Conservation (phyloP, 805 yeast genomes). For the Komagataella populi region DNA sequence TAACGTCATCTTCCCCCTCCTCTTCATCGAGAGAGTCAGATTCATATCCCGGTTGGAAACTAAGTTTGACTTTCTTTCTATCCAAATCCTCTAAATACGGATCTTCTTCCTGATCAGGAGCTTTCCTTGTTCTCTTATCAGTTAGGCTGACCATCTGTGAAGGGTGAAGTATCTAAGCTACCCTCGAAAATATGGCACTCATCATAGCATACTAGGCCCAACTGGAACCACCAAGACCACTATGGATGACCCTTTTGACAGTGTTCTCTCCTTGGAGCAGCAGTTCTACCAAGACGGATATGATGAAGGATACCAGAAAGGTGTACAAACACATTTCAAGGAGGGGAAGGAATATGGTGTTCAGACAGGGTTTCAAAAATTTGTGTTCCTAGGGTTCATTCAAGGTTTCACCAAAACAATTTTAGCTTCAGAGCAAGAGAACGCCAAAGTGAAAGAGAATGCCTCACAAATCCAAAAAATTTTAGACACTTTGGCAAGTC, state of each 20-base stretch:
- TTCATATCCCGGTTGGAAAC: slow-evolving; percentile 6
- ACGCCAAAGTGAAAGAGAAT: slow-evolving; percentile 27
- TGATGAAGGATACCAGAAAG: slow-evolving; percentile 53
- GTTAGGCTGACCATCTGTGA: neutral
- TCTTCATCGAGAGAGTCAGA: slow-evolving; percentile 12
- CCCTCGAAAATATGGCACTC: neutral
- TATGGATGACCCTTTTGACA: slow-evolving; percentile 22
- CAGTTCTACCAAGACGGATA: slow-evolving; percentile 57
- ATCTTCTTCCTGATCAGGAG: neutral
- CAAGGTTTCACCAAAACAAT: neutral
- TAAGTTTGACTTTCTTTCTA: slow-evolving; percentile 5
- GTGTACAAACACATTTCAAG: slow-evolving; percentile 38
- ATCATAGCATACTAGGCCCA: neutral
- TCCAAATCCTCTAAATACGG: neutral
- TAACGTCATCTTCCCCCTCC: slow-evolving; percentile 7
- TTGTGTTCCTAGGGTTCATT: slow-evolving; percentile 42
- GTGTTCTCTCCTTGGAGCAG: slow-evolving; percentile 45
- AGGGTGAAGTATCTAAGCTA: neutral
- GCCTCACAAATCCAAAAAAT: neutral
- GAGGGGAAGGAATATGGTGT: slow-evolving; percentile 84
- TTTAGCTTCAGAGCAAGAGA: slow-evolving; percentile 30
- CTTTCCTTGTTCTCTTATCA: neutral
- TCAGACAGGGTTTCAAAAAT: slow-evolving; percentile 66
- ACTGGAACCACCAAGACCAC: neutral
- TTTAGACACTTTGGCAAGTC: neutral